Base-by-base conservation (phyloP, 202 grass and related monocot species). In the Dendrocalamus latiflorus region DNA sequence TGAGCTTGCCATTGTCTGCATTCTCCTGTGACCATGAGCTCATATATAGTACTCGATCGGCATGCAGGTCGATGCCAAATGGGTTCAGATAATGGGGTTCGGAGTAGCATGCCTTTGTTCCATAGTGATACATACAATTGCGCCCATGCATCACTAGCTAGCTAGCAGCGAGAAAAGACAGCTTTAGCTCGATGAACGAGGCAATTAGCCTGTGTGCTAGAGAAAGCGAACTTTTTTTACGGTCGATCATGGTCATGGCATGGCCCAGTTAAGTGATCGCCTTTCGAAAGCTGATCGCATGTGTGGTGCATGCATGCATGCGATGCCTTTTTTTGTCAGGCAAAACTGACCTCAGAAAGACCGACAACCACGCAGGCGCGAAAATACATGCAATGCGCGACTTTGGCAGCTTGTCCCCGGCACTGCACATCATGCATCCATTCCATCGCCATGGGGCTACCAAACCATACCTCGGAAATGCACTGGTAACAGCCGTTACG, bases 341-440 rank as follows among this genome's bases (percentile, higher is more conserved):
- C 45, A 14, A 43, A 3, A 73, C 68, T 75, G 74, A 61, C 63
- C 84, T 38, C 74, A 8, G 79, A 86, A 90, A 90, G 74, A 75
- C 88, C 88, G 84, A 82, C 88, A 79, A 25, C 83, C 51, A 74
- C 13, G 34, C 79, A 45, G 79, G 88, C 88, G 69, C 84, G 74
- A 90, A 86, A 72, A 79, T 49, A 73, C 61, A 86, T 21, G 83
- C 57, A 26, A 18, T 41, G 72, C 72, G 62, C 58, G 30, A 39
- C 74, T 6, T 9, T 73, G 83, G 71, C 63, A 57, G 48, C 72
- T 33, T 89, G 72, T 59, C 58, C 58, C 72, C 39, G 55, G 72
- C 72, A 15, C 67, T 54, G 33, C 37, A 45, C 63, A 48, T 75
- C 10, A 61, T 13, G 51, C 22, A 44, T 25, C 4, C n/a, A n/a